Conservation (phyloP, 306 rosid genomes). For the Hylodesmum podocarpum region DNA sequence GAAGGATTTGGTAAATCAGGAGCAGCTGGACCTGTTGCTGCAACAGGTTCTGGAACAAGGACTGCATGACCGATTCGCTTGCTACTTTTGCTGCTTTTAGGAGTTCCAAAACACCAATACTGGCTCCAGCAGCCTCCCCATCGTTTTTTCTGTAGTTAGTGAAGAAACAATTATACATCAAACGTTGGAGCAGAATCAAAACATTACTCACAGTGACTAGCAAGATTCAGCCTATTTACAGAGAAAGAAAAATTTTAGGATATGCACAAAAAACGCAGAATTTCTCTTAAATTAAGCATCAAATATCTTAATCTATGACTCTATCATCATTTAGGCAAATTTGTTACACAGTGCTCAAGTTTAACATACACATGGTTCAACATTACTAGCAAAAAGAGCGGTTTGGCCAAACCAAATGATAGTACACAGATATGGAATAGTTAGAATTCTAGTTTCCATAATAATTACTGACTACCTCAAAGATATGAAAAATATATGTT, state of each 20-base stretch:
- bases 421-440: not conserved
- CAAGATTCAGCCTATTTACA: not conserved
- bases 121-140: conserved; percentile 94
- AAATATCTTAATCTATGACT: not conserved
- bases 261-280: not conserved
- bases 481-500: not conserved
- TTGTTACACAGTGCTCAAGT: not conserved
- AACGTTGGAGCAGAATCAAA: conserved; percentile 15
- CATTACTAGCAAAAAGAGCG: not conserved
- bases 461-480: not conserved
- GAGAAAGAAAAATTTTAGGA: not conserved
- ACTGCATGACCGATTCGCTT: conserved; percentile 94
- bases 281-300: not conserved
- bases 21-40: conserved; percentile 52
- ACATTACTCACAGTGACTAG: not conserved
- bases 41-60: conserved; percentile 83
- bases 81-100: conserved; percentile 66
- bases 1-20: conserved; percentile 56
- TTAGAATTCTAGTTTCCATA: not conserved
- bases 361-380: not conserved
- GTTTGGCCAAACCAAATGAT: not conserved
- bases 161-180: conserved; percentile 24
- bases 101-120: conserved; percentile 86
- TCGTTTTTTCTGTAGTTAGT: conserved; percentile 74
- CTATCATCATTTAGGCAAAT: not conserved